A percentile compares a stretch with the other conserved stretches of the same genome.
phyloP scores from a whole-genome alignment of 1,139 yeast genomes.

The Suhomyces yuchorum region DNA sequence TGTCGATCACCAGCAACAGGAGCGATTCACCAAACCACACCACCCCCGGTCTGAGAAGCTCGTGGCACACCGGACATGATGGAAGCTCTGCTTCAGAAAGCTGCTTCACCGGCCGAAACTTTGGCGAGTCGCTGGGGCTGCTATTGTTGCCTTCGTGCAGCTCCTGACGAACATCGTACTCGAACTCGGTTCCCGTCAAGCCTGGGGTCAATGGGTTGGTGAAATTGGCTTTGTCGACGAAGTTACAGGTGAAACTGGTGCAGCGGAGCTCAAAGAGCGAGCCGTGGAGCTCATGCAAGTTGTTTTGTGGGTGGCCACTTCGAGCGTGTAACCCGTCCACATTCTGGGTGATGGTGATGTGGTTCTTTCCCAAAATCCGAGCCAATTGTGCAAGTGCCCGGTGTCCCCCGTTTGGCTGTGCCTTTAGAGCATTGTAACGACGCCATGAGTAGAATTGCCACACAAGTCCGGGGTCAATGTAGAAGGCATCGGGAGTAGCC shows the following conservation, averaged over 20 bases:
- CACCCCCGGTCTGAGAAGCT: constrained; percentile 78
- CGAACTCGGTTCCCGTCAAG: constrained; percentile 43
- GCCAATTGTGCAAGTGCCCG: constrained; percentile 56
- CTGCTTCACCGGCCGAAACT: constrained; percentile 48
- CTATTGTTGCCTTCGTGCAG: not conserved
- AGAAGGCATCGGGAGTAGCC: constrained; percentile 90
- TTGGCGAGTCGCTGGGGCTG: constrained; percentile 34
- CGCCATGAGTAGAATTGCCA: constrained; percentile 87
- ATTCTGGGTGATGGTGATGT: constrained; percentile 76
- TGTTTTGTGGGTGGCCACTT: constrained; percentile 57
- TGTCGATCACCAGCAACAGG: constrained; percentile 61
- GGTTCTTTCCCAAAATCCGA: constrained; percentile 33
- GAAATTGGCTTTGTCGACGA: constrained; percentile 52
- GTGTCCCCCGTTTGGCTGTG: constrained; percentile 76
- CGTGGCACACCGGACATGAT: constrained; percentile 68
- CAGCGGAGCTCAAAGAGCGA: constrained; percentile 71
- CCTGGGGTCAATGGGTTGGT: constrained; percentile 66
- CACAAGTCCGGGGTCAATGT: constrained; percentile 77
- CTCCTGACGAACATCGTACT: constrained; percentile 20
- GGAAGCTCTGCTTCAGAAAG: constrained; percentile 63
- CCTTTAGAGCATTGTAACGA: constrained; percentile 62
- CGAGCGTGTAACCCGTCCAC: constrained; percentile 74
- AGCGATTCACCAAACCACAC: constrained; percentile 92
- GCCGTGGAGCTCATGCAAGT: constrained; percentile 74
- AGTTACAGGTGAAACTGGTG: constrained; percentile 73